Evolutionary conservation across 1,139 yeast genomes (phyloP).

Genomic region (Blastobotrys illinoisensis): DNA sequence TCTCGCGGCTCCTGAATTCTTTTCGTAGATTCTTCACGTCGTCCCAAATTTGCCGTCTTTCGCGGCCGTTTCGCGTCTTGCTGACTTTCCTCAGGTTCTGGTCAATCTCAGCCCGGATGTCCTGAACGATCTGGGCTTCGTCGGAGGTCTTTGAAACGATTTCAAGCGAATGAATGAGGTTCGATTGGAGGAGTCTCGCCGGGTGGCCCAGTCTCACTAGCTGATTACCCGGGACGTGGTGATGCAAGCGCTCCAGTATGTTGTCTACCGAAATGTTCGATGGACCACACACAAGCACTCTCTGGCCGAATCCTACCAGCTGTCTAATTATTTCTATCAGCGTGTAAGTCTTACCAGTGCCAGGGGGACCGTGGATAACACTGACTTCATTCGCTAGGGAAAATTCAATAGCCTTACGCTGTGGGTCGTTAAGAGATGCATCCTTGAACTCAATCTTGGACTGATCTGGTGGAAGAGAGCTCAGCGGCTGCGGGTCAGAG

Average conservation of each 20-base stretch:
- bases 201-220: conserved; percentile 89
- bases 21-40: conserved; percentile 64
- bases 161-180: conserved; percentile 71
- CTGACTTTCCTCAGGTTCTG: conserved; percentile 52
- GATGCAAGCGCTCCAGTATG: conserved; percentile 70
- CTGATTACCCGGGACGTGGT: conserved; percentile 44
- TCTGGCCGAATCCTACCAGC: conserved; percentile 52
- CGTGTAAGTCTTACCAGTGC: conserved; percentile 81
- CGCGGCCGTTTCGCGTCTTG: conserved; percentile 60
- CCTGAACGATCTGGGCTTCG: conserved; percentile 57
- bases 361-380: conserved; percentile 74
- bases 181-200: conserved; percentile 64
- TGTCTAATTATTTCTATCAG: conserved; percentile 81
- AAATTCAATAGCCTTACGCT: conserved; percentile 56
- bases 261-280: conserved; percentile 95
- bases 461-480: conserved; percentile 5
- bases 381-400: conserved; percentile 46
- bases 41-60: conserved; percentile 60
- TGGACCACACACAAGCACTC: conserved; percentile 89
- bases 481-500: conserved; percentile 1
- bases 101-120: conserved; percentile 66
- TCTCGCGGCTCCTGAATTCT: conserved; percentile 65
- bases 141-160: conserved; percentile 60
- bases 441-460: conserved; percentile 42
- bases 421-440: conserved; percentile 59